Base-by-base conservation (phyloP, 176 grass and related monocot species). In the Avena insularis region DNA sequence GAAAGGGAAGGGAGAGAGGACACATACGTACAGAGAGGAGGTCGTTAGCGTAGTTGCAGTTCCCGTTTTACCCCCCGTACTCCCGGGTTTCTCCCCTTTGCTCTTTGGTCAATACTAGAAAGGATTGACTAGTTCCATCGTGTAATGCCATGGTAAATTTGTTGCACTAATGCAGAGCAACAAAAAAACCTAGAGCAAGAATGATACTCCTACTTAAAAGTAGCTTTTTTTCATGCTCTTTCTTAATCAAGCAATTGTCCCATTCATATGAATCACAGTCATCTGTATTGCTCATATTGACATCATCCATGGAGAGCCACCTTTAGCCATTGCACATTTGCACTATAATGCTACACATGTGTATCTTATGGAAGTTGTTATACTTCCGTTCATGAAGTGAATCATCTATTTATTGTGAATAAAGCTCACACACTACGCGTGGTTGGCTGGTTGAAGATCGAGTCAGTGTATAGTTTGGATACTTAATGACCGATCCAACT, bases 21-120 rank as follows among this genome's bases (percentile, higher is more conserved):
- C 40, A 17, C 40, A 43, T 4, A 43, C 40, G 5, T 43, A 43
- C 40, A 43, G 46, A 29, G 20, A 83, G 66, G 75, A 33, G 45
- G 75, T 79, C 84, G 84, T 86, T 79, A 58, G 35, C 20, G 84
- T 78, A 4, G 29, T 43, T 45, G 19, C 1, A 6, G 19, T 36
- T 70, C 15, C 15, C 50, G 8, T 29, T 79, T 79, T 58, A 56
- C 60, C 14, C 75, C 58, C 20, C 1, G 1, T 6, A 2, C 6
- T 84, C 58, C 20, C 1, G 1, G 3, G 3, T 12, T 84, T 49
- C 46, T 7, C 5, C 13, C 13, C 0, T 50, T 1, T 5, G 45
- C 27, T 25, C 70, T 74, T 74, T 45, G 13, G 60, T 13, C 62
- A 31, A 14, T 65, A 25, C 25, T 25, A 65, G 5, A 65, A 65